These are phyloP conservation scores for Mediolabrus comicus DNA, from an alignment of 108 stramenopile species.

Conservation along the genomic window DNA sequence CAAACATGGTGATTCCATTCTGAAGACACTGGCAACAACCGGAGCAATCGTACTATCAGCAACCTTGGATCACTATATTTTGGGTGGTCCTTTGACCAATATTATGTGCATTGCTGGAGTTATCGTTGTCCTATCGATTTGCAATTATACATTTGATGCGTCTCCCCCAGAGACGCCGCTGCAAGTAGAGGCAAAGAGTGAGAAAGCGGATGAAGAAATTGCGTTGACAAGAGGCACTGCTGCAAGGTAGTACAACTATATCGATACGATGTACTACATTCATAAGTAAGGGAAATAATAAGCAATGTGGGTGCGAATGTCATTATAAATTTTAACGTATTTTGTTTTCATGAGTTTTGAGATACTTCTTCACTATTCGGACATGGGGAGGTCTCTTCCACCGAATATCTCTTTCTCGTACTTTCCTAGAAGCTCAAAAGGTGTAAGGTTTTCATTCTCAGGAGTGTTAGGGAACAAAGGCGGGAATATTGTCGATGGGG, in stretches of 20 bases:
- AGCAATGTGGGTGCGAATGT: neutral
- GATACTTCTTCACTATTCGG: neutral
- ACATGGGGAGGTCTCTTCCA: neutral
- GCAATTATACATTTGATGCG: conserved; percentile 82
- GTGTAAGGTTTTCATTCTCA: conserved; percentile 7
- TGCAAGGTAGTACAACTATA: neutral
- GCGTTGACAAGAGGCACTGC: conserved; percentile 8
- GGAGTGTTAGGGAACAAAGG: conserved; percentile 40
- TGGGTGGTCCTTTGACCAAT: conserved; percentile 75
- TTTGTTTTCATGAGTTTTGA: neutral
- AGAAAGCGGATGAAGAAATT: conserved; percentile 21
- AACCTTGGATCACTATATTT: conserved; percentile 61
- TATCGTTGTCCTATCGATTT: conserved; percentile 80
- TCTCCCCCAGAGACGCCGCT: conserved; percentile 38
- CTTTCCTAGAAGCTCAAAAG: conserved; percentile 34
- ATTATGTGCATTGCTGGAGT: conserved; percentile 78
- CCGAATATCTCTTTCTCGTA: conserved; percentile 30
- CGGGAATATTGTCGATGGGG: conserved; percentile 25
- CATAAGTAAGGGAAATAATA: neutral
- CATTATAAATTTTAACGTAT: neutral
- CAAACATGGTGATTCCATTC: conserved; percentile 92
- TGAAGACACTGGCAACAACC: conserved; percentile 92
- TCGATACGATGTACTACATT: neutral
- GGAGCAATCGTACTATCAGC: conserved; percentile 81
- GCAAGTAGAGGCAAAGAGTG: conserved; percentile 6